Conservation (phyloP, 495 filamentous ascomycete genomes). For the Durotheca rogersii region DNA sequence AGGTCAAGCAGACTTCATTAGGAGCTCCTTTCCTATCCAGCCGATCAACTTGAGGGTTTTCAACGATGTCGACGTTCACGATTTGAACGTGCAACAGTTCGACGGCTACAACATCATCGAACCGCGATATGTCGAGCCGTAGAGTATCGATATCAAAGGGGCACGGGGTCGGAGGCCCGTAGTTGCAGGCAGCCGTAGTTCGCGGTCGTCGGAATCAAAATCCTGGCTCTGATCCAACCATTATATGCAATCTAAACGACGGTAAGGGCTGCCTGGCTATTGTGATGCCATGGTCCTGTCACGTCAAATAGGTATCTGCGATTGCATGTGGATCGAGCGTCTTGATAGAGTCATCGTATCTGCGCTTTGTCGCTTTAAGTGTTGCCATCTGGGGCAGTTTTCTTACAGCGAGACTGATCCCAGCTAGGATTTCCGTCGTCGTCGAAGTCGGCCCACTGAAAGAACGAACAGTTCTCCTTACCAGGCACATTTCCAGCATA, state of each 20-base stretch:
- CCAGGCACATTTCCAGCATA: constrained; percentile 73
- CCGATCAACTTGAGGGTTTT: constrained; percentile 40
- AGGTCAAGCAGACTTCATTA: constrained; percentile 5
- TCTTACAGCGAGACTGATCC: constrained; percentile 40
- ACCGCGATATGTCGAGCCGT: constrained; percentile 42
- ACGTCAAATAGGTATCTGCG: neutral
- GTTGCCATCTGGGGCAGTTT: neutral
- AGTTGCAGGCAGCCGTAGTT: neutral
- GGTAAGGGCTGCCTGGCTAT: neutral
- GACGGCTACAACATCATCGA: constrained; percentile 34
- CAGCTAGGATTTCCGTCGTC: constrained; percentile 80
- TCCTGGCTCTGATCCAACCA: neutral
- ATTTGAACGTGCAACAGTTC: constrained; percentile 21
- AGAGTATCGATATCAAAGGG: constrained; percentile 2
- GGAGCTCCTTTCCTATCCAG: neutral
- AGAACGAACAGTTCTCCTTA: constrained; percentile 75
- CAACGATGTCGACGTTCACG: constrained; percentile 34
- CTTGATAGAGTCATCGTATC: neutral
- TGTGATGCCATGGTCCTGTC: neutral
- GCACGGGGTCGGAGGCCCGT: neutral
- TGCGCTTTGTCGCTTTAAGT: neutral
- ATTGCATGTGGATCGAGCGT: neutral
- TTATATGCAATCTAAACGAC: neutral
- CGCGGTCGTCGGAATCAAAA: neutral
- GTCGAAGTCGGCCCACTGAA: constrained; percentile 88